These are phyloP conservation scores for Mucor saturninus DNA, from an alignment of 371 early-diverging fungal species.

Conservation along the genomic window DNA sequence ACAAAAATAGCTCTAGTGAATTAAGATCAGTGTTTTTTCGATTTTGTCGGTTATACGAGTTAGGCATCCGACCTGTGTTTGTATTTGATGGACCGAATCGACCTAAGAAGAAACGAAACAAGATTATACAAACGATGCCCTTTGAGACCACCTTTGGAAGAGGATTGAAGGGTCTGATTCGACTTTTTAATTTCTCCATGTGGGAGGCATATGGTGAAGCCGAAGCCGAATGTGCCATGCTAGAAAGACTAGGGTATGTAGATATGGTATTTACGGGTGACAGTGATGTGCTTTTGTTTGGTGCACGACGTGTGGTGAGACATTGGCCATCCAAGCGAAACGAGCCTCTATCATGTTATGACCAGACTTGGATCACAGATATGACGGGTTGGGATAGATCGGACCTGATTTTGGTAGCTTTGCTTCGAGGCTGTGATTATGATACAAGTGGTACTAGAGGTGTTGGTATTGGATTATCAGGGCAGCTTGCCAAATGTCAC, in stretches of 20 bases:
- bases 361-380: slow-evolving; percentile 32
- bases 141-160: slow-evolving; percentile 15
- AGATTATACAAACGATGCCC: slow-evolving; percentile 18
- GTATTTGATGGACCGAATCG: slow-evolving; percentile 48
- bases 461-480: slow-evolving; percentile 35
- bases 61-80: slow-evolving; percentile 47
- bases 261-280: slow-evolving; percentile 47
- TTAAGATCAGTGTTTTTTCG: slow-evolving; percentile 40
- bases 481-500: slow-evolving; percentile 33
- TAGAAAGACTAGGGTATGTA: slow-evolving; percentile 37
- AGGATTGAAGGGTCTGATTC: slow-evolving; percentile 20
- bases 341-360: slow-evolving; percentile 27
- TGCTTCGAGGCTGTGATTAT: slow-evolving; percentile 47
- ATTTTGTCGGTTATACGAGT: slow-evolving; percentile 33
- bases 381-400: slow-evolving; percentile 34
- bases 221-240: slow-evolving; percentile 51
- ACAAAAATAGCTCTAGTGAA: slow-evolving; percentile 25
- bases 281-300: slow-evolving; percentile 47
- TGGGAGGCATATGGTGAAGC: slow-evolving; percentile 53
- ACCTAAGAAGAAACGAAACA: slow-evolving; percentile 39
- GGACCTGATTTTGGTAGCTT: slow-evolving; percentile 47
- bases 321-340: slow-evolving; percentile 33
- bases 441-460: slow-evolving; percentile 29
- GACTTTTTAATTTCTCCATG: slow-evolving; percentile 31
- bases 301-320: slow-evolving; percentile 38